These are phyloP conservation scores for Sarocladium brachiariae DNA, from an alignment of 2,329 filamentous ascomycete genomes.

Conservation along the genomic window DNA sequence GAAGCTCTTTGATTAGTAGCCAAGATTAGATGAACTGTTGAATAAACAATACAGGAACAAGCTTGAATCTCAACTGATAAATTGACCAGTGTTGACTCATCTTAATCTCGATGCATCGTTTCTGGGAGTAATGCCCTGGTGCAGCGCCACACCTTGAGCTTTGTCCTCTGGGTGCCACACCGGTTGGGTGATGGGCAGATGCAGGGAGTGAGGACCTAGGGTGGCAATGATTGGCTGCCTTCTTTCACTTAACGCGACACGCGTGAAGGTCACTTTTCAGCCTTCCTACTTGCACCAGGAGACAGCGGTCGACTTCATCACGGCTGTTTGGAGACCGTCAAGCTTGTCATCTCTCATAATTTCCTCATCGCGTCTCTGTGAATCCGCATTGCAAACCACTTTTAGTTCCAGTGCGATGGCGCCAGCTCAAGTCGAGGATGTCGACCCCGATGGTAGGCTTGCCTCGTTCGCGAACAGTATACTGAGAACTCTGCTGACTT, in stretches of 20 bases:
- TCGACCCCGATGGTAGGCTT: constrained; percentile 29
- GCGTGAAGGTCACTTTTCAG: constrained; percentile 25
- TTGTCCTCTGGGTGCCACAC: background rate
- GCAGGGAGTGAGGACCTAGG: background rate
- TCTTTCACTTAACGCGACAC: constrained; percentile 32
- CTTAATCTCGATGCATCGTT: too few species aligned
- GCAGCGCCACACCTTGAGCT: background rate
- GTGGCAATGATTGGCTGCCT: constrained; percentile 2
- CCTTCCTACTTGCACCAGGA: constrained; percentile 16
- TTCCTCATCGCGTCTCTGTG: background rate
- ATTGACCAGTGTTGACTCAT: background rate
- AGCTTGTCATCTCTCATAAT: too few species aligned
- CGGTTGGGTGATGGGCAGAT: background rate
- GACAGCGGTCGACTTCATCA: background rate
- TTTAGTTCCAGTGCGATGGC: constrained; percentile 27
- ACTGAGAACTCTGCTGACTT: background rate
- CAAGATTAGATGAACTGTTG: background rate
- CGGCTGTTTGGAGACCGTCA: background rate
- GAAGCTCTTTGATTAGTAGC: background rate
- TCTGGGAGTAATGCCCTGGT: too few species aligned
- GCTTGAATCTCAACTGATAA: background rate
- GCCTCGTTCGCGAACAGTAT: background rate
- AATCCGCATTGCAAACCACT: too few species aligned
- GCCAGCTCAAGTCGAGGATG: constrained; percentile 27
- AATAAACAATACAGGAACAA: background rate